Conservation (phyloP, 306 rosid species). For the Medicago lupulina region DNA sequence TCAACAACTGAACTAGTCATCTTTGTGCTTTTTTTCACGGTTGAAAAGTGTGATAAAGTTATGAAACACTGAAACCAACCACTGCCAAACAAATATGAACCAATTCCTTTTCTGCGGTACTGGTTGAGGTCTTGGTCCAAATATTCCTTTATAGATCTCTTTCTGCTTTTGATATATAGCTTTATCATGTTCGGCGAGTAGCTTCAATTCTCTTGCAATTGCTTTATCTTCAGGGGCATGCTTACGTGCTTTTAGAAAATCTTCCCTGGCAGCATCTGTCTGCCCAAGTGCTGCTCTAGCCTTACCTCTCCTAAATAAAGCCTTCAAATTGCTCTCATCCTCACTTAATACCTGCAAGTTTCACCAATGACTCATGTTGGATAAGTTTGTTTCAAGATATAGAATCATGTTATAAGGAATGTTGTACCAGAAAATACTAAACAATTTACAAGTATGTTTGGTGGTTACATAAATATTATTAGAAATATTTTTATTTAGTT, state of each 20-base stretch:
- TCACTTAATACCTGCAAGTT: conserved; percentile 75
- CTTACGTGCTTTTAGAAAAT: conserved; percentile 71
- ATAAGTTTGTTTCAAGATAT: neutral
- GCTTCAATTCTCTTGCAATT: conserved; percentile 71
- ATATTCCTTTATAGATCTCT: conserved; percentile 90
- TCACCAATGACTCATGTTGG: neutral
- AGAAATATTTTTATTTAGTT: neutral
- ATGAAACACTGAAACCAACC: conserved; percentile 66
- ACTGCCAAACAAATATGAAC: conserved; percentile 67
- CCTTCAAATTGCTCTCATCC: conserved; percentile 86
- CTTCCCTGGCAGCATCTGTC: conserved; percentile 84
- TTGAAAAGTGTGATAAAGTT: conserved; percentile 57
- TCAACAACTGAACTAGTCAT: conserved; percentile 52
- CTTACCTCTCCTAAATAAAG: conserved; percentile 87
- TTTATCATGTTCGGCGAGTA: conserved; percentile 82
- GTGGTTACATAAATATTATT: neutral
- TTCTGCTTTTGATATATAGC: conserved; percentile 90
- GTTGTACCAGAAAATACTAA: neutral
- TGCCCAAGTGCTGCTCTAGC: conserved; percentile 94
- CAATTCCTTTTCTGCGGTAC: conserved; percentile 60
- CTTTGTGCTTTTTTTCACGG: conserved; percentile 53
- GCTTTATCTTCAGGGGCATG: conserved; percentile 79
- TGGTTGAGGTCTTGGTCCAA: conserved; percentile 79
- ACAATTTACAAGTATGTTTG: neutral
- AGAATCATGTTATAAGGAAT: neutral